phyloP scores from a whole-genome alignment of 2,329 filamentous ascomycete species.

The Penicillium hordei region DNA sequence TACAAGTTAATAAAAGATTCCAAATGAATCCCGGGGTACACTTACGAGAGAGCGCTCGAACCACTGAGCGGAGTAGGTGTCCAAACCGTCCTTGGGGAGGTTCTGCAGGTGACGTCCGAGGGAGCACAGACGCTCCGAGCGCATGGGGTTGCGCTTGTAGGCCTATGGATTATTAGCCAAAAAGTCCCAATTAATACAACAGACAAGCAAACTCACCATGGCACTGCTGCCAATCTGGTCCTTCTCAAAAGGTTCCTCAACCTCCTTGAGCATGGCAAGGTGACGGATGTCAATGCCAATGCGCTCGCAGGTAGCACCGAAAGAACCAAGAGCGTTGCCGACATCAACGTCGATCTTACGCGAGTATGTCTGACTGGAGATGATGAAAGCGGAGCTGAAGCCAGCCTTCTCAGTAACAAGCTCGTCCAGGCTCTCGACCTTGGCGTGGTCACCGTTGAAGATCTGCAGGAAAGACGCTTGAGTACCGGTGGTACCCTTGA shows the following conservation, averaged over 20 bases:
- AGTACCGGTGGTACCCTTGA: conserved; percentile 70
- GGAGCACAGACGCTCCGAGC: conserved; percentile 60
- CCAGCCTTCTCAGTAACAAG: conserved; percentile 66
- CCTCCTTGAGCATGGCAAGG: conserved; percentile 73
- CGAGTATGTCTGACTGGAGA: conserved; percentile 73
- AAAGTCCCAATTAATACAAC: background rate
- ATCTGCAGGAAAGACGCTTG: conserved; percentile 76
- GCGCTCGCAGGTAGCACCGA: conserved; percentile 75
- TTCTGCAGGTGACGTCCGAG: conserved; percentile 58
- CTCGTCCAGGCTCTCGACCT: conserved; percentile 63
- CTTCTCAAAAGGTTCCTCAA: conserved; percentile 81
- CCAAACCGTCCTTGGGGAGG: conserved; percentile 56
- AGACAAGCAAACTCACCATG: conserved; percentile 41
- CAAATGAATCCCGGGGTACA: background rate
- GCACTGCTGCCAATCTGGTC: conserved; percentile 71
- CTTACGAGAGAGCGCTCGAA: conserved; percentile 67
- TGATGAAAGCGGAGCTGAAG: conserved; percentile 60
- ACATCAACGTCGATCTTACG: conserved; percentile 80
- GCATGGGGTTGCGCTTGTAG: conserved; percentile 63
- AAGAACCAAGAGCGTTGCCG: conserved; percentile 74
- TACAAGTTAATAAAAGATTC: conserved; percentile 13
- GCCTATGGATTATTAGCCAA: conserved; percentile 51
- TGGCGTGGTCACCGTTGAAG: conserved; percentile 60
- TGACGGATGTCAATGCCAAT: conserved; percentile 75
- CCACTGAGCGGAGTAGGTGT: conserved; percentile 72